phyloP scores from a whole-genome alignment of 257 asterid species.

The Solanum habrochaites region DNA sequence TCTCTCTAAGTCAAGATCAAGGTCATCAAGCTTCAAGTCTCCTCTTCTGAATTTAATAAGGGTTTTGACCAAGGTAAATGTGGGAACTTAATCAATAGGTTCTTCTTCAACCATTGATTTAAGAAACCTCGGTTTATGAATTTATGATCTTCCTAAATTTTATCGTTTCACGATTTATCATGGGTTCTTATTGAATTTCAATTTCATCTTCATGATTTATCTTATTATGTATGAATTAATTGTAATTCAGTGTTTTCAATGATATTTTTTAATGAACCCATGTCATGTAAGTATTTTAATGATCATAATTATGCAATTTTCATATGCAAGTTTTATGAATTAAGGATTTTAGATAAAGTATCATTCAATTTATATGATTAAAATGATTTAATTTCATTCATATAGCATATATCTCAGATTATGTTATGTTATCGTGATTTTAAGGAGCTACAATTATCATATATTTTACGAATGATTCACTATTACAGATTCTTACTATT shows the following conservation, averaged over 20 bases:
- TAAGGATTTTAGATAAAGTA: not conserved
- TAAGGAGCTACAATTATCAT: not conserved
- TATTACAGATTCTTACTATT: not conserved
- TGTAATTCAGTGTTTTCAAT: no score
- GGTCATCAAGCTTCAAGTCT: not conserved
- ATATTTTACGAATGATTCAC: not conserved
- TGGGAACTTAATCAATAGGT: not conserved
- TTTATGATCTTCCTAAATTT: not conserved
- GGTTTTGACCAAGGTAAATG: not conserved
- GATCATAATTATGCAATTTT: no score
- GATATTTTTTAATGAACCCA: no score
- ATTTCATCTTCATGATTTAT: not conserved
- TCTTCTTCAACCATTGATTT: not conserved
- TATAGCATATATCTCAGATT: not conserved
- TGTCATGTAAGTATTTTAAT: no score
- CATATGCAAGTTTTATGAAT: not conserved
- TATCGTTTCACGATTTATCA: not conserved
- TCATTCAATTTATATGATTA: not conserved
- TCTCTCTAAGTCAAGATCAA: no score
- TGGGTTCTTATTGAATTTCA: not conserved
- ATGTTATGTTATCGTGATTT: not conserved
- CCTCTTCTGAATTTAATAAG: not conserved
- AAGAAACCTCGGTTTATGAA: not conserved
- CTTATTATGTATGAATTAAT: no score
- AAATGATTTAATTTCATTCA: no score